Evolutionary conservation across 2,329 filamentous ascomycete species (phyloP), one percentile per base, ranked within the genome.

Genomic region (Akanthomyces muscarius): DNA sequence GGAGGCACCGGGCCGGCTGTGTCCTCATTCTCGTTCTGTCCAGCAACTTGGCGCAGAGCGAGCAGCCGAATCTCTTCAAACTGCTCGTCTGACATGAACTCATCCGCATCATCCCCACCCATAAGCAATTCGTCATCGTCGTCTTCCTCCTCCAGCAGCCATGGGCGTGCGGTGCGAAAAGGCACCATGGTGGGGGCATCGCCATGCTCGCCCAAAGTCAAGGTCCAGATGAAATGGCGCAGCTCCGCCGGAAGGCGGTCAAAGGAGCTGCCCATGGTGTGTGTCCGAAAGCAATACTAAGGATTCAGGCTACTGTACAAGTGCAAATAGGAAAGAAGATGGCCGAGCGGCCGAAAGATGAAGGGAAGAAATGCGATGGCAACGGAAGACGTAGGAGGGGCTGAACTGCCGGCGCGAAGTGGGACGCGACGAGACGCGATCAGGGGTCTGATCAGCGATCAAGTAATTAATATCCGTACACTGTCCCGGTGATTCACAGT

Each of bases 211-310:
- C 63, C 57, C 1, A 71, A 48, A 18, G 63, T 54, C 4, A 62
- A 58, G 8, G 59, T 41, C 71, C 71, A 73, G 38, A 74, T 68
- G 7, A 56, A 36, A 8, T 48, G 57, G 30, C 72, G 71, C 8
- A 73, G 60, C 66, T 74, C 71, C 13, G 50, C 18, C 2, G 70
- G 69, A 21, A 73, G 65, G 3, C 45, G 55, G 6, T 5, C 10
- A 42, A 73, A 74, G 4, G 23, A 42, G 25, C 44, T 57, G 18
- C 36, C n/a, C 62, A 62, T 62, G 36, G 44, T 38, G 47, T n/a
- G 23, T 30, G 14, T 13, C 8, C 33, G 14, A 21, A 11, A 25
- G 16, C 4, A 38, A 21, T 18, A 2, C 18, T 36, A 18, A 10
- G 7, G n/a, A 21, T 5, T 14, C 51, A 8, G 47, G 4, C 1